phyloP scores from a whole-genome alignment of 2,329 filamentous ascomycete genomes.

The Xylaria sp. region DNA sequence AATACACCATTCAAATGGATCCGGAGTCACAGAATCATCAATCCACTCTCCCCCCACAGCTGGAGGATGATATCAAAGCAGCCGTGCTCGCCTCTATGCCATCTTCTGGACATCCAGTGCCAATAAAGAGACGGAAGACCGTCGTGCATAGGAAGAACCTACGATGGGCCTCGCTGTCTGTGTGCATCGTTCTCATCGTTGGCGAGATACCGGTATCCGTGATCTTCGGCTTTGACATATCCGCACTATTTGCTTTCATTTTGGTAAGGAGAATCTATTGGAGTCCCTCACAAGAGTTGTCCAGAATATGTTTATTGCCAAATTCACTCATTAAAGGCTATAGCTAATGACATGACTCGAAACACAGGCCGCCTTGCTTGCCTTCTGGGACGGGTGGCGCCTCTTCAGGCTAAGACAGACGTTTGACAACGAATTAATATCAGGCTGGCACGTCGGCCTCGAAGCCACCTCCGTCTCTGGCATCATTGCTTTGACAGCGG shows the following conservation, averaged over 20 bases:
- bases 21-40: constrained; percentile 7
- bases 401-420: constrained; percentile 32
- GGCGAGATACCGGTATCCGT: not conserved
- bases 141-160: constrained; percentile 12
- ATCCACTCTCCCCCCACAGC: constrained; percentile 23
- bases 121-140: constrained; percentile 9
- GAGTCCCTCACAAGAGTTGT: not conserved
- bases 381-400: constrained; percentile 34
- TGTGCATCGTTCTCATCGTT: constrained; percentile 17
- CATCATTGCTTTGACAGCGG: constrained; percentile 3
- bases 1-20: constrained; percentile 14
- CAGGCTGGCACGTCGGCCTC: constrained; percentile 29
- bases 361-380: constrained; percentile 29
- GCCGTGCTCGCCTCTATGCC: constrained; percentile 29
- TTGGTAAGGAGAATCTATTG: constrained; percentile 14
- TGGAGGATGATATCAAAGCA: constrained; percentile 37
- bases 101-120: not conserved
- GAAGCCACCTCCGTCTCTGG: constrained; percentile 17
- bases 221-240: not conserved
- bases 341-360: constrained; percentile 11
- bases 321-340: not conserved
- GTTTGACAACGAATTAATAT: constrained; percentile 28
- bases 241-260: constrained; percentile 8
- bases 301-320: not conserved
- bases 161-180: constrained; percentile 20